Base-by-base conservation (phyloP, 2,329 filamentous ascomycete genomes). In the Diplodia intermedia region DNA sequence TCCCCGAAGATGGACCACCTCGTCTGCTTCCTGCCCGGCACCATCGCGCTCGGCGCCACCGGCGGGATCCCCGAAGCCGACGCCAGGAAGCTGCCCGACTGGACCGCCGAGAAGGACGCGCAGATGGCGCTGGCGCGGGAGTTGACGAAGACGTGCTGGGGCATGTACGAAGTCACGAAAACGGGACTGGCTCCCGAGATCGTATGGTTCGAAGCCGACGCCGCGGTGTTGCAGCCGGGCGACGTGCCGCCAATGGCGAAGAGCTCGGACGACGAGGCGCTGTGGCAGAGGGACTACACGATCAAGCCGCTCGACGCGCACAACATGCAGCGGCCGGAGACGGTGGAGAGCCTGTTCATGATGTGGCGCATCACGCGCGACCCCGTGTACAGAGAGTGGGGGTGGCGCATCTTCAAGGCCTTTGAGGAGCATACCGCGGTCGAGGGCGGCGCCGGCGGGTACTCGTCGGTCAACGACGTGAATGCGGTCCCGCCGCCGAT, bases 291-390 rank as follows among this genome's bases (percentile, higher is more conserved):
- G 68, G 95, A 98, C 76, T 94, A 91, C 74, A 81, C 88, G 18
- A 89, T 99, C 75, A 92, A 96, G 76, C 73, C 82, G n/a, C 86
- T 88, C 18, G 95, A 99, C 78, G 83, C 86, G 65, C 95, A 98
- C 81, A 99, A 99, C 76, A 85, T 99, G 40, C 95, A 98, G 80
- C 88, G 95, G 38, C 95, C 95, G 0, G 95, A 99, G 82, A 97
- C 95, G 0, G 90, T 97, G n/a, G 95, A 99, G 82, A 94, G 90
- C 69, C 82, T 99, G 70, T 94, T 99, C 75, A 97, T 98, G 82
- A 97, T 99, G 93, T 99, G 94, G 91, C 90, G 95, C 70, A 97
- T 99, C 78, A 99, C 95, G 0, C 92, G 91, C 29, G 94, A 99
- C 70, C 84, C 87, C 47, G 90, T 89, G 71, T 99, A 99, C 80